Percentiles rank a stretch among this genome's conserved stretches.
Conservation (phyloP, 108 stramenopile genomes). For the Seminavis robusta region DNA sequence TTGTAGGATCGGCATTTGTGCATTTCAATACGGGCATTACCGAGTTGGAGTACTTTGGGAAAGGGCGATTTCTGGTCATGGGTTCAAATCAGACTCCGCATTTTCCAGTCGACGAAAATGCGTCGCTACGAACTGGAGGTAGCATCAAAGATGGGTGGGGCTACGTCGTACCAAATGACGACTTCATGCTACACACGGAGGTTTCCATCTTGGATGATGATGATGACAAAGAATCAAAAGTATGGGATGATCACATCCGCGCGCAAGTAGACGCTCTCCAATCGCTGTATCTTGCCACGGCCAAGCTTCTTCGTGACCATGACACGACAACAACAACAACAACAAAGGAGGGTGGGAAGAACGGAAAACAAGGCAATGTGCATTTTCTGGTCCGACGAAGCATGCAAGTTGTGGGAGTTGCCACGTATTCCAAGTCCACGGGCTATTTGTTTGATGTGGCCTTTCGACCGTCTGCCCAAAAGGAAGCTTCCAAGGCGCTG, state of each 20-base stretch:
- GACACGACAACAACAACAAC: background rate
- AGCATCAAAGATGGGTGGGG: slow-evolving; percentile 72
- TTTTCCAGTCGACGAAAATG: slow-evolving; percentile 25
- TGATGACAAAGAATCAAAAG: too few relatives aligned
- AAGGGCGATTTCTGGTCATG: slow-evolving; percentile 68
- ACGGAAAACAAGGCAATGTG: slow-evolving; percentile 4
- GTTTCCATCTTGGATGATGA: slow-evolving; percentile 39
- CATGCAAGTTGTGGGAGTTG: slow-evolving; percentile 67
- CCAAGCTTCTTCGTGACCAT: background rate
- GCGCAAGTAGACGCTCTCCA: too few relatives aligned
- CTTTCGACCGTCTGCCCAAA: slow-evolving; percentile 61
- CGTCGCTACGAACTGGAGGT: slow-evolving; percentile 50
- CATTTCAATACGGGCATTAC: slow-evolving; percentile 79
- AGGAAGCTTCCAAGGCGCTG: background rate
- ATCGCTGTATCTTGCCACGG: slow-evolving; percentile 1
- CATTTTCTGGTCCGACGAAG: slow-evolving; percentile 66
- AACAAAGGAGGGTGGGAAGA: too few relatives aligned
- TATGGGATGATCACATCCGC: too few relatives aligned
- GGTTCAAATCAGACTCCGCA: slow-evolving; percentile 61
- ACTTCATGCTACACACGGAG: slow-evolving; percentile 38
- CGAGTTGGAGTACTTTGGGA: slow-evolving; percentile 76
- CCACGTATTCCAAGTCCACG: slow-evolving; percentile 48
- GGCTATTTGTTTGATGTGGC: slow-evolving; percentile 59
- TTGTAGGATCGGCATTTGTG: slow-evolving; percentile 54
- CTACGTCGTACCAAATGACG: slow-evolving; percentile 57